These are phyloP conservation scores for Rhytidiadelphus loreus DNA, from an alignment of 225 moss, liverwort and hornwort genomes.

Conservation along the genomic window DNA sequence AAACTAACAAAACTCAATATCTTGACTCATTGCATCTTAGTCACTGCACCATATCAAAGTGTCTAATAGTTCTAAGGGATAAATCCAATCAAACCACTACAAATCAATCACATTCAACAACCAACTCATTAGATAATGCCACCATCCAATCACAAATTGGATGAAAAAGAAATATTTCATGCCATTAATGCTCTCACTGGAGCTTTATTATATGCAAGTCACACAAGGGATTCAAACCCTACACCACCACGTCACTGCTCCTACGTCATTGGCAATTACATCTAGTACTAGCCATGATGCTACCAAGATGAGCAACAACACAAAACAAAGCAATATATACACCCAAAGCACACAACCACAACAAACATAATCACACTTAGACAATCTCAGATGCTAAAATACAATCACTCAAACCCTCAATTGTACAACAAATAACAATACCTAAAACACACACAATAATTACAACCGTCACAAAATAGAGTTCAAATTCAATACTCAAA, in stretches of 20 bases:
- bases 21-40: neutral
- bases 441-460: neutral
- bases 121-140: rapidly evolving
- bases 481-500: neutral
- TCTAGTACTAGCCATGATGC: rapidly evolving
- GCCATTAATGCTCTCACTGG: neutral
- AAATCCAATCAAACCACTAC: neutral
- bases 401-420: neutral
- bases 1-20: neutral
- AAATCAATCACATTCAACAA: neutral
- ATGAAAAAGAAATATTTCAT: neutral
- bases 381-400: neutral
- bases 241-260: rapidly evolving
- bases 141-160: neutral
- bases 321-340: neutral
- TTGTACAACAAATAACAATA: neutral
- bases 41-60: neutral
- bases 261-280: rapidly evolving
- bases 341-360: neutral
- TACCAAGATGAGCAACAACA: rapidly evolving
- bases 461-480: neutral
- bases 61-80: neutral
- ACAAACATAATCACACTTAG: neutral
- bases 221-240: rapidly evolving
- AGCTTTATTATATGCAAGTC: neutral